Conservation (phyloP, 2,329 filamentous ascomycete species). For the Arthroderma sp. region DNA sequence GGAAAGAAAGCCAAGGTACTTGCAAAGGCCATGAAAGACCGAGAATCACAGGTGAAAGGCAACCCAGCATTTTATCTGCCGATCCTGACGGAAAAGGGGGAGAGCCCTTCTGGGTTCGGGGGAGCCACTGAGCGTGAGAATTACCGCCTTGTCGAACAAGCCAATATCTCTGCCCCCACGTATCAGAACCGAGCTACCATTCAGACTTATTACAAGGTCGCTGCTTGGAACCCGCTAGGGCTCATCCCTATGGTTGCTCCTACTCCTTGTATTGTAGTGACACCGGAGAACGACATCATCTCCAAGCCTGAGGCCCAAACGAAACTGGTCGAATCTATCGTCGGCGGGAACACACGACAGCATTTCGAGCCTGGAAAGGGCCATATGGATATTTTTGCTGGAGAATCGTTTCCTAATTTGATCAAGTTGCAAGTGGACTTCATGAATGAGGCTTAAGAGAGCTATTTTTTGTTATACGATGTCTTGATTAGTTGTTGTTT, state of each 20-base stretch:
- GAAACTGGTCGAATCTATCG: conserved; percentile 12
- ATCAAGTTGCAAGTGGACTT: conserved; percentile 13
- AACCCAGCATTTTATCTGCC: conserved; percentile 26
- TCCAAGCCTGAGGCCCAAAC: conserved; percentile 14
- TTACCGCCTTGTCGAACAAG: neutral
- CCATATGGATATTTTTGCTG: conserved; percentile 17
- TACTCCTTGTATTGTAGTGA: conserved; percentile 17
- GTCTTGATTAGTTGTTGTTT: neutral
- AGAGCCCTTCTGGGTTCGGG: conserved; percentile 8
- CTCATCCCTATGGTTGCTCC: conserved; percentile 11
- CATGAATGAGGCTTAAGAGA: conserved; percentile 1
- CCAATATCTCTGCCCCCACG: neutral
- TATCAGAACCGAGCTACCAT: conserved; percentile 15
- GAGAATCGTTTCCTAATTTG: conserved; percentile 11
- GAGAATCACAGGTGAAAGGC: conserved; percentile 25
- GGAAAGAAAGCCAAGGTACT: conserved; percentile 14
- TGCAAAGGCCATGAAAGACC: conserved; percentile 21
- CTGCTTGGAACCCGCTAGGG: conserved; percentile 11
- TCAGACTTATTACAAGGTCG: conserved; percentile 18
- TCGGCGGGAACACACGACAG: neutral
- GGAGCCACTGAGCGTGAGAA: conserved; percentile 9
- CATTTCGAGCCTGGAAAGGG: conserved; percentile 14
- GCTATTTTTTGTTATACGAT: neutral
- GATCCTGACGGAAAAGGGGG: conserved; percentile 20
- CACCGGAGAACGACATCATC: conserved; percentile 17